Conservation (phyloP, 345 rosid species). For the Stellera chamaejasme region DNA sequence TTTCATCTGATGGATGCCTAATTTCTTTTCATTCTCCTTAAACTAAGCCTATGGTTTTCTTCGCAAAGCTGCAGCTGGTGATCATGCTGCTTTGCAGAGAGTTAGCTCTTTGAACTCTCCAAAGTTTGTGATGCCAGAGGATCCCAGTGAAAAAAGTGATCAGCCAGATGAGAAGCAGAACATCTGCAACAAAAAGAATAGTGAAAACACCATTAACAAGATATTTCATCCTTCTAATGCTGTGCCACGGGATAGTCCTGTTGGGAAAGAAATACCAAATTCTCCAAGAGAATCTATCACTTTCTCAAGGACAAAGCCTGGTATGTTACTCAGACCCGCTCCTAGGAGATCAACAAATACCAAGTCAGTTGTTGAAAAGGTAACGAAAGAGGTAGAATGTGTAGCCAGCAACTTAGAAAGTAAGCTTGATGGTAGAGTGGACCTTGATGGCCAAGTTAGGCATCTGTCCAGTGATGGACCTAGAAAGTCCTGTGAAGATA, state of each 20-base stretch:
- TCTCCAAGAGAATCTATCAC: conserved; percentile 60
- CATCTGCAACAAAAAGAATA: conserved; percentile 21
- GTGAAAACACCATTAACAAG: conserved; percentile 39
- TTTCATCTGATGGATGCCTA: too few species aligned
- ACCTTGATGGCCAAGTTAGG: conserved; percentile 20
- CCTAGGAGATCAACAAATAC: conserved; percentile 42
- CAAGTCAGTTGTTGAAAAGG: conserved; percentile 47
- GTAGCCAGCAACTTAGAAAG: conserved; percentile 22
- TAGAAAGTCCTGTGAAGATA: conserved; percentile 31
- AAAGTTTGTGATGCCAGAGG: conserved; percentile 26
- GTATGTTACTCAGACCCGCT: conserved; percentile 91
- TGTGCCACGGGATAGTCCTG: conserved; percentile 32
- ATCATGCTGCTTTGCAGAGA: conserved; percentile 39
- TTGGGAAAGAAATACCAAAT: conserved; percentile 37
- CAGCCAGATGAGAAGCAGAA: conserved; percentile 31
- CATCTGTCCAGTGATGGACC: conserved; percentile 26
- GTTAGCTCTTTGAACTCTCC: conserved; percentile 37
- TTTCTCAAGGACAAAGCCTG: conserved; percentile 82
- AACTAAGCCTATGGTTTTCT: conserved; percentile 8
- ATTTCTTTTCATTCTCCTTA: not conserved
- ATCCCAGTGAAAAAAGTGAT: conserved; percentile 24
- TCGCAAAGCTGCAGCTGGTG: conserved; percentile 59
- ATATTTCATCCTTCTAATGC: conserved; percentile 27
- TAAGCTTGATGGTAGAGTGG: conserved; percentile 22
- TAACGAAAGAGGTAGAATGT: conserved; percentile 34